Evolutionary conservation across 148 eudicot species (phyloP).

Genomic region (Polygonum maritimum): DNA sequence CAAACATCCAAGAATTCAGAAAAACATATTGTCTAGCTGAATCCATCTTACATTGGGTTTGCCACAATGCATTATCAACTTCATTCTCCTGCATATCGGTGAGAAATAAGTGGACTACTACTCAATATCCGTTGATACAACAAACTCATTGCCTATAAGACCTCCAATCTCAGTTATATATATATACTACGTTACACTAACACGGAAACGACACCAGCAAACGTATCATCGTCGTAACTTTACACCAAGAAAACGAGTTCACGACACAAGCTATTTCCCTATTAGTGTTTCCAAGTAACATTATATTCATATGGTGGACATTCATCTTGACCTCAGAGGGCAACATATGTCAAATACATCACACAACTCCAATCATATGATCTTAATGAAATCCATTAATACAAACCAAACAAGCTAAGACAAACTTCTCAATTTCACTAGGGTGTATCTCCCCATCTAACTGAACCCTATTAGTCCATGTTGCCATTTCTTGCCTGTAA

Average conservation of each 20-base stretch:
- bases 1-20: not conserved
- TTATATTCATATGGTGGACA: no score
- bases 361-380: no score
- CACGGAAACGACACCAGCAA: no score
- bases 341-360: not conserved
- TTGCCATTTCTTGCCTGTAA: no score
- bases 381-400: not conserved
- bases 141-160: not conserved
- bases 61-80: conserved; percentile 64
- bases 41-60: conserved; percentile 43
- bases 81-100: conserved; percentile 87
- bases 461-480: no score
- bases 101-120: not conserved
- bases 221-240: not conserved
- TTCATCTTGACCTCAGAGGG: not conserved
- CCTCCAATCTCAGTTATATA: no score
- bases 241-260: no score
- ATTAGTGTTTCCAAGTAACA: no score
- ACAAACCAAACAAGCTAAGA: not conserved
- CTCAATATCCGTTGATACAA: no score
- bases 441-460: no score
- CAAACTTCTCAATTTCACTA: no score
- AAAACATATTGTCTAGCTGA: not conserved
- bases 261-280: not conserved
- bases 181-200: no score